Percentiles rank a stretch among this genome's conserved stretches.
phyloP scores from a whole-genome alignment of 2,329 filamentous ascomycete genomes.

The Diplodia corticola region DNA sequence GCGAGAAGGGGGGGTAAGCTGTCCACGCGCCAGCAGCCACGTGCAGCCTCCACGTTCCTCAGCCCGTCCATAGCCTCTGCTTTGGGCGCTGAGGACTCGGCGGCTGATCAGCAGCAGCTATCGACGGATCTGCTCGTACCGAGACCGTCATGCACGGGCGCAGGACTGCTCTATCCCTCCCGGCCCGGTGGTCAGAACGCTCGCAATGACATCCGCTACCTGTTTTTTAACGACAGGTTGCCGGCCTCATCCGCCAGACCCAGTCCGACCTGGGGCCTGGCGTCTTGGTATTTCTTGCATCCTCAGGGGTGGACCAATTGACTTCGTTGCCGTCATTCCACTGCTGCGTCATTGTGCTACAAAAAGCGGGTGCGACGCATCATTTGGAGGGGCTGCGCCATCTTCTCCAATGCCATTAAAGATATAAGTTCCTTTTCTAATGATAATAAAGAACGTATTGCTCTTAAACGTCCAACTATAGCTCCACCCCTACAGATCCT shows the following conservation, averaged over 20 bases:
- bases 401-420: not conserved
- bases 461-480: not conserved
- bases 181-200: not conserved
- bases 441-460: not conserved
- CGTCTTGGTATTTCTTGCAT: slow-evolving; percentile 3
- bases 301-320: not conserved
- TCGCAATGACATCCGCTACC: too few relatives aligned
- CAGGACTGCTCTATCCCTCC: not conserved
- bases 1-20: not conserved
- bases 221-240: too few relatives aligned
- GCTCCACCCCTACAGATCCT: slow-evolving; percentile 25
- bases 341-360: slow-evolving; percentile 7
- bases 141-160: slow-evolving; percentile 6
- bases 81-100: not conserved
- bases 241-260: too few relatives aligned
- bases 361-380: not conserved
- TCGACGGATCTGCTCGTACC: slow-evolving; percentile 10
- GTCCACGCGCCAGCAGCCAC: slow-evolving; percentile 12
- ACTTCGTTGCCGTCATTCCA: not conserved
- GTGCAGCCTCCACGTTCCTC: not conserved
- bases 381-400: not conserved
- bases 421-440: not conserved
- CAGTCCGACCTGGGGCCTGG: not conserved
- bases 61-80: not conserved
- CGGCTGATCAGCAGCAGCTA: slow-evolving; percentile 11